Evolutionary conservation across 1,139 yeast genomes (phyloP).

Genomic region (Pichia kudriavzevii): DNA sequence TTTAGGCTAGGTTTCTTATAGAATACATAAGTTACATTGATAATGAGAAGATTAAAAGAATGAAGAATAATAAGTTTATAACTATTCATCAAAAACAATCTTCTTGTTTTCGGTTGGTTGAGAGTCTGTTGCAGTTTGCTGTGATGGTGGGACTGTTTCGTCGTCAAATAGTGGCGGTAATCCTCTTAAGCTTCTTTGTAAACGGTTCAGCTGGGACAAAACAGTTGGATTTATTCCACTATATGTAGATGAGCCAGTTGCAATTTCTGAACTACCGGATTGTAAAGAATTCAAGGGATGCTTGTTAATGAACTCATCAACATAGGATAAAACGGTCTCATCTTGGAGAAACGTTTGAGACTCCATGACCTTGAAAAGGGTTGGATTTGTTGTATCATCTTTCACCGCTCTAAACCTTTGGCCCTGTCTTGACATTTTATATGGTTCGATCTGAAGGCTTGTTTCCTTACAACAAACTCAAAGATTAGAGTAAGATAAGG

Average conservation of each 20-base stretch:
- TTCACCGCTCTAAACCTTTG: conserved; percentile 12
- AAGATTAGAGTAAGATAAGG: too few relatives aligned
- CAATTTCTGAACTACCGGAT: not conserved
- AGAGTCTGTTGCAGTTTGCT: conserved; percentile 7
- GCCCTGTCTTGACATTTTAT: conserved; percentile 14
- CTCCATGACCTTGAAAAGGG: conserved; percentile 12
- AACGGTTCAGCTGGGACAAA: conserved; percentile 45
- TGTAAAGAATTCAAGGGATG: conserved; percentile 6
- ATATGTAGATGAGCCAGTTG: conserved; percentile 6
- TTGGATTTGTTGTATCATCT: conserved; percentile 14
- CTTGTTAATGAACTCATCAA: conserved; percentile 13
- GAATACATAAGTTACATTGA: not conserved
- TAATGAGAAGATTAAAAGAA: not conserved
- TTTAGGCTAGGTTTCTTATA: too few relatives aligned
- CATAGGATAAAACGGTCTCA: conserved; percentile 12
- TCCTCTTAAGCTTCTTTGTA: conserved; percentile 53
- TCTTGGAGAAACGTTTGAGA: conserved; percentile 15
- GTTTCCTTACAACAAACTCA: too few relatives aligned
- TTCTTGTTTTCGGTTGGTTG: conserved; percentile 20
- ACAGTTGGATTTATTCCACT: conserved; percentile 28
- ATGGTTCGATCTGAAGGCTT: too few relatives aligned
- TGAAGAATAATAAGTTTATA: too few relatives aligned
- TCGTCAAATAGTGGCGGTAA: conserved; percentile 41
- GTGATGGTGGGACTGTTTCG: conserved; percentile 12
- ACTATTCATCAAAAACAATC: conserved; percentile 20